Evolutionary conservation across 2,329 filamentous ascomycete species (phyloP).

Genomic region (Neofusicoccum kwambonambiense): DNA sequence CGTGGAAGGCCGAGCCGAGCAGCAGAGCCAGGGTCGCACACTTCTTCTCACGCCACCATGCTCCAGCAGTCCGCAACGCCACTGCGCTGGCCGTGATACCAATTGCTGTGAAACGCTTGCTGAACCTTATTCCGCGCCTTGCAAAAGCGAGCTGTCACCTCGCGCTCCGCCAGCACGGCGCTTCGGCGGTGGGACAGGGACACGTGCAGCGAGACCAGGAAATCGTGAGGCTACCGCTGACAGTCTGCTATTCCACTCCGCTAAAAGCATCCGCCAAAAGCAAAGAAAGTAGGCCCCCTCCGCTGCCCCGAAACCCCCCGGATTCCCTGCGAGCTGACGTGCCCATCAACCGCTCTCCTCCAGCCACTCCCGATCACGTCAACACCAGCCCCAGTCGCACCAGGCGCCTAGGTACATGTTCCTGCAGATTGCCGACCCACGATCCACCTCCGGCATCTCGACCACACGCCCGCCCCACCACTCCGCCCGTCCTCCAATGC

Average conservation of each 20-base stretch:
- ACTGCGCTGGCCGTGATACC: neutral
- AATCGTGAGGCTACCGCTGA: too few relatives aligned
- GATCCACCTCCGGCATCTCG: too few relatives aligned
- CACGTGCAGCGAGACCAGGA: neutral
- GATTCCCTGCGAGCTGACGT: too few relatives aligned
- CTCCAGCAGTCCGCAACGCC: neutral
- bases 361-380: too few relatives aligned
- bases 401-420: neutral
- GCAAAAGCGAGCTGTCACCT: neutral
- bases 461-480: too few relatives aligned
- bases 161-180: neutral
- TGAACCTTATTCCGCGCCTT: neutral
- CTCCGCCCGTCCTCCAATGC: too few relatives aligned
- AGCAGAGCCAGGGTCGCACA: neutral
- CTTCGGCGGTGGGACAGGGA: neutral
- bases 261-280: too few relatives aligned
- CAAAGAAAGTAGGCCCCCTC: too few relatives aligned
- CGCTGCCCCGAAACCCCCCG: too few relatives aligned
- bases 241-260: too few relatives aligned
- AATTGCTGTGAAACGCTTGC: neutral
- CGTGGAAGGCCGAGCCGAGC: neutral
- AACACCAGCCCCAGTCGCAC: too few relatives aligned
- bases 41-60: constrained; percentile 8
- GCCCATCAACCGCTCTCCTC: too few relatives aligned
- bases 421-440: neutral